Evolutionary conservation across 441 rosid genomes (phyloP), one percentile per base, ranked within the genome.

Genomic region (Brassica balearica): DNA sequence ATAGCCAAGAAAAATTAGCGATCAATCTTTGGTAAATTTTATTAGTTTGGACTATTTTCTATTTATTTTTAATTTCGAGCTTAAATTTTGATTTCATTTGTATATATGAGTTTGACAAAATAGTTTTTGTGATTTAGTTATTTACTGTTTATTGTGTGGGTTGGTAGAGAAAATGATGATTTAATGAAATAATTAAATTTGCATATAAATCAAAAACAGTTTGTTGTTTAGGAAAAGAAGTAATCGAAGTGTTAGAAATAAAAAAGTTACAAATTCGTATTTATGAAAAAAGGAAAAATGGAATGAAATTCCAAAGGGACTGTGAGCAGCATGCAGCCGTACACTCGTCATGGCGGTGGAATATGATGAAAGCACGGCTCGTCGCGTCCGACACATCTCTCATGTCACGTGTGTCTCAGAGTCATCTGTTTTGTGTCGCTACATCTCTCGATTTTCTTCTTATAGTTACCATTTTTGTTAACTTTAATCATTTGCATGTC

Each of bases 311-410:
- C 23, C 60, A 55, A 55, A 55, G 60, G 60, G 23, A 55, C 34
- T 22, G 60, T 22, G 60, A 48, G 55, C 56, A 34, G 38, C 75
- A 71, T 71, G 75, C 75, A 71, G 23, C 67, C 58, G 75, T 71
- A 60, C 75, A 71, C 58, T 59, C 75, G 75, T 71, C 75, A 58
- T 27, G 65, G 22, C 20, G 60, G 10, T 32, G 10, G 34, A 43
- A 67, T 27, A 67, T 27, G 61, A 51, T 9, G 38, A 51, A 51
- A 56, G 53, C 67, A 61, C 38, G 46, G 10, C 60, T 71, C 72
- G 72, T 46, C 68, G 73, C 81, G 55, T 58, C 75, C 61, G 65
- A 53, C 65, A 70, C 69, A 55, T 53, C 65, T 43, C 60, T 56
- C 68, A 56, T 62, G 17, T 64, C 68, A 56, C 68, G 19, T 56